Evolutionary conservation across 495 filamentous ascomycete species (phyloP).

Genomic region (Jackrogersella minutella): DNA sequence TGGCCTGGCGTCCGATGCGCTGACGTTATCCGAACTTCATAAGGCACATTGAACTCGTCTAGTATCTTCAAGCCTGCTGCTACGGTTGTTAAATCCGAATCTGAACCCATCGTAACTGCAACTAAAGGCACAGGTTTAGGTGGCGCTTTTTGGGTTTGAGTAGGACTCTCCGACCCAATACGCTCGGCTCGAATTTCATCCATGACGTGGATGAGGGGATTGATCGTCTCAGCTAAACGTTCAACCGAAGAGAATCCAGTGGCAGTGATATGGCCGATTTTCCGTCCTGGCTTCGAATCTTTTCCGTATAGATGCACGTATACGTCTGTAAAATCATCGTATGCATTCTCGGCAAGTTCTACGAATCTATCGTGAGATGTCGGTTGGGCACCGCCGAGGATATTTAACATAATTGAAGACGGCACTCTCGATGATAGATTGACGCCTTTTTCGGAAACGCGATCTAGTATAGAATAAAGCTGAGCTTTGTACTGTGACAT

Average conservation of each 20-base stretch:
- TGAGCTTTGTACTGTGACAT: conserved; percentile 94
- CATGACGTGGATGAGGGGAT: conserved; percentile 68
- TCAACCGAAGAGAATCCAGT: conserved; percentile 69
- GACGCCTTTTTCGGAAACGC: conserved; percentile 68
- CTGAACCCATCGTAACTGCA: conserved; percentile 93
- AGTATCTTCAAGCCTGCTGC: conserved; percentile 80
- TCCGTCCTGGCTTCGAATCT: conserved; percentile 82
- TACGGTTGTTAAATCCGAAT: conserved; percentile 86
- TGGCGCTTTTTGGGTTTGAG: conserved; percentile 18
- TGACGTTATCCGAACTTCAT: conserved; percentile 84
- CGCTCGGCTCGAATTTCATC: conserved; percentile 72
- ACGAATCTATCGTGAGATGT: conserved; percentile 76
- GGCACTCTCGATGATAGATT: conserved; percentile 65
- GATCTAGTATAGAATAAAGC: conserved; percentile 83
- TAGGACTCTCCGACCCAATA: conserved; percentile 44
- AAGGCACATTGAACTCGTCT: conserved; percentile 75
- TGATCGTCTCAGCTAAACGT: conserved; percentile 74
- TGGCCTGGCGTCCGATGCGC: conserved; percentile 88
- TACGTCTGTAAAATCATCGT: conserved; percentile 57
- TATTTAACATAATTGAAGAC: conserved; percentile 92
- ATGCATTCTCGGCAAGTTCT: conserved; percentile 66
- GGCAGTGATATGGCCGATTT: conserved; percentile 94
- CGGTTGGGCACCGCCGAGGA: conserved; percentile 78
- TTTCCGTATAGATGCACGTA: conserved; percentile 92
- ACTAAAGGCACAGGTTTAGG: conserved; percentile 64